Evolutionary conservation across 768 basidiomycete genomes (phyloP).

Genomic region (Postia placenta): DNA sequence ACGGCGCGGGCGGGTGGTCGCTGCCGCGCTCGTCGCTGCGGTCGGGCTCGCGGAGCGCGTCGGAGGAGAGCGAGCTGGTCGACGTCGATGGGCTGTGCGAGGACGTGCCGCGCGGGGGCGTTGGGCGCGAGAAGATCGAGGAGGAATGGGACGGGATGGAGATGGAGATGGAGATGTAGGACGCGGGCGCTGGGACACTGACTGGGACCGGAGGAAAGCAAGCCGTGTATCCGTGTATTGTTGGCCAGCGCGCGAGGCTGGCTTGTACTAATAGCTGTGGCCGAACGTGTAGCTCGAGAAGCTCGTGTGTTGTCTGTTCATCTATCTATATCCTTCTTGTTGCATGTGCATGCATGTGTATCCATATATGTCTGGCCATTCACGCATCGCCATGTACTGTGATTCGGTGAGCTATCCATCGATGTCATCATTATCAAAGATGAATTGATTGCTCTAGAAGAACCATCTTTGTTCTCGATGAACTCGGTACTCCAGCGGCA

Average conservation of each 20-base stretch:
- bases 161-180: constrained; percentile 67
- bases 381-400: too few relatives aligned
- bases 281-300: too few relatives aligned
- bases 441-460: too few relatives aligned
- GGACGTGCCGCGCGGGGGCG: constrained; percentile 14
- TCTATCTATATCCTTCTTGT: background rate
- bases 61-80: constrained; percentile 27
- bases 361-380: too few relatives aligned
- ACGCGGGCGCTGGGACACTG: background rate
- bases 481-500: too few relatives aligned
- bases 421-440: too few relatives aligned
- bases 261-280: background rate
- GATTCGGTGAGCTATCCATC: too few relatives aligned
- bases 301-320: too few relatives aligned
- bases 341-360: background rate
- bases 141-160: constrained; percentile 41
- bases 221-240: background rate
- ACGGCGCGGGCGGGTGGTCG: constrained; percentile 40
- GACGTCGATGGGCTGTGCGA: constrained; percentile 26
- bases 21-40: constrained; percentile 47
- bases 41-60: constrained; percentile 28
- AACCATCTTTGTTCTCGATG: too few relatives aligned
- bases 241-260: too few relatives aligned
- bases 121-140: constrained; percentile 28
- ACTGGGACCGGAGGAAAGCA: background rate